Percentiles rank a stretch among this genome's conserved stretches.
Conservation (phyloP, 371 early-diverging fungal species). For the Actinomucor elegans region DNA sequence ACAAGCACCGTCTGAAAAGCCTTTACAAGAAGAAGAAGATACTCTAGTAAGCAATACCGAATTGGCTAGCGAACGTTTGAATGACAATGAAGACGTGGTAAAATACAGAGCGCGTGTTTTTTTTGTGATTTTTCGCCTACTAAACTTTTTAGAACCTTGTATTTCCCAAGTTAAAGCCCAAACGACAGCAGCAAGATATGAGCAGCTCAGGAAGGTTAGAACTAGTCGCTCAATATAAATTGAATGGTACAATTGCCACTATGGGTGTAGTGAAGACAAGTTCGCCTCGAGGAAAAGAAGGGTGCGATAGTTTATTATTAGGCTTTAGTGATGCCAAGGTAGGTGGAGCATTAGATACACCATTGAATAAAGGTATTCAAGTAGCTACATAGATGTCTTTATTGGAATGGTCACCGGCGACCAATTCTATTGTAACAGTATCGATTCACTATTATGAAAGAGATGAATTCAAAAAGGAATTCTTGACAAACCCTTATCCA, state of each 20-base stretch:
- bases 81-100: conserved; percentile 22
- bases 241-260: conserved; percentile 82
- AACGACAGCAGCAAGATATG: conserved; percentile 19
- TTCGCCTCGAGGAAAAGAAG: conserved; percentile 64
- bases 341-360: conserved; percentile 5
- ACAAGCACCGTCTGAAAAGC: conserved; percentile 12
- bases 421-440: conserved; percentile 82
- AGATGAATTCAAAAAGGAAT: conserved; percentile 83
- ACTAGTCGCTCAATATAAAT: conserved; percentile 69
- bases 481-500: conserved; percentile 64
- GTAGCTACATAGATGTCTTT: conserved; percentile 73
- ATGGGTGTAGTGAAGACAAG: conserved; percentile 75
- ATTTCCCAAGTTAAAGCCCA: conserved; percentile 47
- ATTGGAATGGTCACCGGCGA: conserved; percentile 80
- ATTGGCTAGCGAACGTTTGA: conserved; percentile 13
- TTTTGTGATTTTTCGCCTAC: no score
- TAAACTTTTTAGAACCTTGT: conserved; percentile 27
- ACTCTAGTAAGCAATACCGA: conserved; percentile 12
- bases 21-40: conserved; percentile 19
- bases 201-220: conserved; percentile 70
- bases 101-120: neutral
- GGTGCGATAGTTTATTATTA: conserved; percentile 81
- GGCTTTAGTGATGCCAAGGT: conserved; percentile 95
- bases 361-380: neutral
- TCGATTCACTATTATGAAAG: conserved; percentile 97